Base-by-base conservation (phyloP, 495 filamentous ascomycete genomes). In the Daldinia bambusicola region DNA sequence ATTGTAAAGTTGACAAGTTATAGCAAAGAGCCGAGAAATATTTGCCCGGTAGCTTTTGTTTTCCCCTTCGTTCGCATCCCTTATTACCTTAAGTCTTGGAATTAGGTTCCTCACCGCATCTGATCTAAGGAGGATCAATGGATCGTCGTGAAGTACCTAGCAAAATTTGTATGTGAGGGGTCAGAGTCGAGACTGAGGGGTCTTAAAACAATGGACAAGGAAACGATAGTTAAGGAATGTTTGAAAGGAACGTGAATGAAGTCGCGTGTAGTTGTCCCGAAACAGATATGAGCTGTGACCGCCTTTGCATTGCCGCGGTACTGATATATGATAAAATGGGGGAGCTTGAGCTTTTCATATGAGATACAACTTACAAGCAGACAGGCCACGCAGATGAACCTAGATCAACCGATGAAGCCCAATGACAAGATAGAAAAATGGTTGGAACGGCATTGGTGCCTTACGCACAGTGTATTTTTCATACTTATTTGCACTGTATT, bases 331-430 rank as follows among this genome's bases (percentile, higher is more conserved):
- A 26, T 26, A 26, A 26, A 26, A 26, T 26, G 26, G 3, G 3
- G 26, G 26, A 26, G 26, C 26, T 26, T 26, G n/a, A n/a, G n/a
- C n/a, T n/a, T n/a, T n/a, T n/a, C n/a, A n/a, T n/a, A n/a, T n/a
- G n/a, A n/a, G n/a, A n/a, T n/a, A n/a, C n/a, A n/a, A n/a, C n/a
- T n/a, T n/a, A n/a, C n/a, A n/a, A n/a, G n/a, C n/a, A 26, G 26
- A 40, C 55, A 72, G 65, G 50, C 62, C 45, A 53, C 37, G 55
- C 2, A 48, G 55, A 67, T 67, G 64, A 55, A 55, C 52, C 65
- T 0, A 48, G 55, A 67, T 67, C 60, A 55, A 55, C 52, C 65
- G 65, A 72, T 72, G 70, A 72, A 72, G 70, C 70, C 70, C 70
- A 72, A 72, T 60, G 70, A 58, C 55, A 63, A 51, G 61, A 68